Evolutionary conservation across 2,329 filamentous ascomycete species (phyloP), one percentile per base, ranked within the genome.

Genomic region (Colletotrichum sp.): DNA sequence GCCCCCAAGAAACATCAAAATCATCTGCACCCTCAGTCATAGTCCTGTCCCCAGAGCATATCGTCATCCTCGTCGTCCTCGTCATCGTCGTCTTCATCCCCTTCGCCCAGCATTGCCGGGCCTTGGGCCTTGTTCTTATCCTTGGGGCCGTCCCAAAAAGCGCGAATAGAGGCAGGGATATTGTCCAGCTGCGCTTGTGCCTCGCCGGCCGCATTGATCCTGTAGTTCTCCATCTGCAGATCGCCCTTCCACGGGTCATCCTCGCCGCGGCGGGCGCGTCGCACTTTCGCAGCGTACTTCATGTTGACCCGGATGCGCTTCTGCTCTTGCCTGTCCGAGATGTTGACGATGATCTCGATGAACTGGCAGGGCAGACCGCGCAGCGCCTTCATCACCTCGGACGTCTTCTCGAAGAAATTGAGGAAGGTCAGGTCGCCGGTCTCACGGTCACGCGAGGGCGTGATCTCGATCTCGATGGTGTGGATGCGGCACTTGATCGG

Each of bases 401-500:
- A 82, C 0, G 71, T 59, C 9, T 72, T 34, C 6, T 76, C 34
- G 76, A 88, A 85, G 77, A 87, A 86, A 72, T 83, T 74, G 68
- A 83, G 78, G 68, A 87, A 85, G 4, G 84, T 85, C 44, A 86
- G 82, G 12, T 77, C 32, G 2, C 71, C 67, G 52, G 74, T 66
- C 18, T 71, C 34, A 18, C 16, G 8, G 12, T 60, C 72, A 5
- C 69, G 78, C 18, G 63, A 76, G 2, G 86, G 86, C 18, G 82
- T 81, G 63, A 90, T 78, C 39, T 87, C 83, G 63, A 90, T 80
- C 5, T 83, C 86, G 28, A 90, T 79, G 2, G 84, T 88, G 72
- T 86, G 82, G 5, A 90, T 80, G 63, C 71, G 26, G 3, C 76
- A 77, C 8, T 80, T 80, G 9, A 79, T 62, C 18, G 76, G 74